phyloP scores from a whole-genome alignment of 2,329 filamentous ascomycete genomes.

The Phaeomoniella chlamydospora region DNA sequence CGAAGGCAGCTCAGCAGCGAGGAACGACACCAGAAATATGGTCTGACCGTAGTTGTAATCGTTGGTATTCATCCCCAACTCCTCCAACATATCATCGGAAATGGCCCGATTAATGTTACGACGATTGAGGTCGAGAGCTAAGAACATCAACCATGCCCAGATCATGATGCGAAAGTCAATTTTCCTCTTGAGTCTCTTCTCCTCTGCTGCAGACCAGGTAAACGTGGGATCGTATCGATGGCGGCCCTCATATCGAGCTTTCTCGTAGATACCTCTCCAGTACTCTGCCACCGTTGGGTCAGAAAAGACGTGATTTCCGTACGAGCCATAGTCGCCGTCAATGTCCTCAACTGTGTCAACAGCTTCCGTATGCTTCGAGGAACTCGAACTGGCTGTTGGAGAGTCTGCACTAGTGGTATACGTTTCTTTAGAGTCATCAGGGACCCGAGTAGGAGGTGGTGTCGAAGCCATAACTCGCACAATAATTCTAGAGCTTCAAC shows the following conservation, averaged over 20 bases:
- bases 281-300: conserved; percentile 38
- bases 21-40: conserved; percentile 37
- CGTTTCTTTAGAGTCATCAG: too few species aligned
- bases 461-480: too few species aligned
- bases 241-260: conserved; percentile 31
- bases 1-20: conserved; percentile 43
- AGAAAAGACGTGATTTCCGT: too few species aligned
- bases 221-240: conserved; percentile 24
- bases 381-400: too few species aligned
- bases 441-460: too few species aligned
- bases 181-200: conserved; percentile 23
- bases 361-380: too few species aligned
- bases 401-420: too few species aligned
- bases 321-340: too few species aligned
- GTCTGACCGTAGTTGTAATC: conserved; percentile 32
- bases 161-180: conserved; percentile 26
- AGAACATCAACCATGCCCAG: conserved; percentile 44
- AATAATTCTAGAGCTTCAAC: too few species aligned
- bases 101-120: conserved; percentile 48
- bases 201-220: conserved; percentile 27
- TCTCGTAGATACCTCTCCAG: conserved; percentile 40
- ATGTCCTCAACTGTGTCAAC: too few species aligned
- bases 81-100: conserved; percentile 44
- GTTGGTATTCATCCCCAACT: conserved; percentile 32
- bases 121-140: conserved; percentile 48